Evolutionary conservation across 2,329 filamentous ascomycete genomes (phyloP).

Genomic region (Thelonectria olida): DNA sequence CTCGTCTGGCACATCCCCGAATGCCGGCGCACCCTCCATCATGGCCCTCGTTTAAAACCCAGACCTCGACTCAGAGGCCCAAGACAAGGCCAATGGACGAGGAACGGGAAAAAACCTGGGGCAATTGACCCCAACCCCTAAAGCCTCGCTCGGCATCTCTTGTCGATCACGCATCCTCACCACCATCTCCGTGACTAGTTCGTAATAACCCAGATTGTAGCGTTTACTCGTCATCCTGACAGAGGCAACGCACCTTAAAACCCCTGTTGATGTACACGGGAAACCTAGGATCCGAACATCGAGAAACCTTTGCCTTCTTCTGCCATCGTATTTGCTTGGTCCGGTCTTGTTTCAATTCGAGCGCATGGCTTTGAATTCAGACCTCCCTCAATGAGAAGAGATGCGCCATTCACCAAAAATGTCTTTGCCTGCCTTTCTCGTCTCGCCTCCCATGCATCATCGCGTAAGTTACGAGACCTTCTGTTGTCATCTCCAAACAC

Average conservation of each 20-base stretch:
- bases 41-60: background rate
- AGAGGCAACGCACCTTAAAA: no score
- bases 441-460: constrained; percentile 12
- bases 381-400: constrained; percentile 1
- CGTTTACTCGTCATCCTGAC: background rate
- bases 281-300: background rate
- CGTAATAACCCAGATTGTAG: constrained; percentile 10
- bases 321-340: background rate
- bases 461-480: background rate
- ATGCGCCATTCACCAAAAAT: constrained; percentile 2
- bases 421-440: constrained; percentile 1
- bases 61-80: constrained; percentile 3
- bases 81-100: background rate
- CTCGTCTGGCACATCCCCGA: constrained; percentile 8
- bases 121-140: constrained; percentile 1
- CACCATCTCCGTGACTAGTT: constrained; percentile 7
- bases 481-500: background rate
- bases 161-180: constrained; percentile 10
- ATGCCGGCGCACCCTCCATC: constrained; percentile 17
- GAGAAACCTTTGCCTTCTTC: background rate
- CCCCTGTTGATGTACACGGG: background rate
- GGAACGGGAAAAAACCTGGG: constrained; percentile 6
- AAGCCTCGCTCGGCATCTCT: constrained; percentile 16
- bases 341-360: background rate
- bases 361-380: background rate